These are phyloP conservation scores for Vitis amurensis DNA, from an alignment of 164 flowering plant species.

Conservation along the genomic window DNA sequence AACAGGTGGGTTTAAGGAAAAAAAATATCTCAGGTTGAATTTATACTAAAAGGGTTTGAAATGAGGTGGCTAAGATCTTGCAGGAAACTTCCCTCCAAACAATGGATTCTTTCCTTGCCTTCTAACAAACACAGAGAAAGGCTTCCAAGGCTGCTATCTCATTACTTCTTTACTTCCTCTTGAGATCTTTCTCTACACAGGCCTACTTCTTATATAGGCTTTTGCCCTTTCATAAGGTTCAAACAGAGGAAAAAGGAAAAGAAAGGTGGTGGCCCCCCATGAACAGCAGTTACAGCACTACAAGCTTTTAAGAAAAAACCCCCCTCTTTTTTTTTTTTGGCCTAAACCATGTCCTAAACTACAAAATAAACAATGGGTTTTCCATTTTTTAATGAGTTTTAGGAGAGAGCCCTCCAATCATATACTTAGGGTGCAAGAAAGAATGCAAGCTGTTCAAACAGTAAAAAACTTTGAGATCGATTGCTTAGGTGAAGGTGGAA, in stretches of 20 bases:
- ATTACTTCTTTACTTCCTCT: slow-evolving; percentile 13
- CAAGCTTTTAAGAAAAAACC: neutral
- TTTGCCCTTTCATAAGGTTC: slow-evolving; percentile 19
- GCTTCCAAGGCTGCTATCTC: slow-evolving; percentile 12
- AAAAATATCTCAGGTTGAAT: neutral
- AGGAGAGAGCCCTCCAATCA: neutral
- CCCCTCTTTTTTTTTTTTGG: neutral
- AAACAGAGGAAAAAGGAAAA: slow-evolving; percentile 9
- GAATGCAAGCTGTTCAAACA: too few relatives aligned
- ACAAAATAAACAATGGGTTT: neutral
- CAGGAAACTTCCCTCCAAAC: slow-evolving; percentile 27
- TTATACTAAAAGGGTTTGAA: slow-evolving; percentile 12
- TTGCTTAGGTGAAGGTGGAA: neutral
- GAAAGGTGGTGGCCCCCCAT: slow-evolving; percentile 28
- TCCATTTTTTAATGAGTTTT: neutral
- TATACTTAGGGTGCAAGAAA: slow-evolving; percentile 6
- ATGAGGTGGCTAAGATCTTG: slow-evolving; percentile 12
- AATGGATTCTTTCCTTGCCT: slow-evolving; percentile 31
- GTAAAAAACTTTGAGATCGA: too few relatives aligned
- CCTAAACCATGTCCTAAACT: neutral
- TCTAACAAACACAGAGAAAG: slow-evolving; percentile 17
- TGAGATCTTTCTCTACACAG: slow-evolving; percentile 18
- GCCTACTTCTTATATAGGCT: slow-evolving; percentile 35
- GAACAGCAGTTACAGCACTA: neutral
- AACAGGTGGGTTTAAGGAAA: slow-evolving; percentile 1